Evolutionary conservation across 768 basidiomycete genomes (phyloP).

Genomic region (Zangia roseola): DNA sequence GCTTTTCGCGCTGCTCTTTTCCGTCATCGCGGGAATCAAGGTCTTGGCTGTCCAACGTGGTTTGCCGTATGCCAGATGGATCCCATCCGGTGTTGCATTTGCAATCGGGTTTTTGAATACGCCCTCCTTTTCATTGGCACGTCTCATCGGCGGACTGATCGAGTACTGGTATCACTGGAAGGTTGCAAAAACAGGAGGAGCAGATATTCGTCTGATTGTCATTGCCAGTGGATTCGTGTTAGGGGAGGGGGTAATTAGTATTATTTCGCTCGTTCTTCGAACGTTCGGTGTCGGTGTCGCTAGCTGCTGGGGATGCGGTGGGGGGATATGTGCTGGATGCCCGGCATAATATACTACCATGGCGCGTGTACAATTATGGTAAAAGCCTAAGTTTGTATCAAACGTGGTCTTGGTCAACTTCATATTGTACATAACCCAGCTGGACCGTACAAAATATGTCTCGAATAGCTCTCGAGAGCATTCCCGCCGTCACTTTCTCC

Average conservation of each 20-base stretch:
- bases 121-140: conserved; percentile 90
- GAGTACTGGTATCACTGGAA: conserved; percentile 68
- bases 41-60: conserved; percentile 50
- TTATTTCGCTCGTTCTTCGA: conserved; percentile 71
- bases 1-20: conserved; percentile 71
- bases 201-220: conserved; percentile 76
- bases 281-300: conserved; percentile 70
- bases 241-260: conserved; percentile 89
- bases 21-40: conserved; percentile 64
- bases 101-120: conserved; percentile 96
- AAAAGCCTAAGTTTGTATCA: background rate
- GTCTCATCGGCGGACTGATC: conserved; percentile 82
- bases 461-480: conserved; percentile 67
- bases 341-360: conserved; percentile 33
- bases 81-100: conserved; percentile 92
- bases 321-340: conserved; percentile 72
- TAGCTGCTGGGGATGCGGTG: conserved; percentile 87
- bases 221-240: conserved; percentile 94
- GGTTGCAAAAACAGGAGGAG: conserved; percentile 45
- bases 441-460: conserved; percentile 44
- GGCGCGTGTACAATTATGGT: conserved; percentile 7
- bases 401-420: background rate
- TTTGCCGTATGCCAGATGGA: conserved; percentile 64
- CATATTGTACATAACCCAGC: too few relatives aligned
- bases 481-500: conserved; percentile 79